phyloP scores from a whole-genome alignment of 352 stramenopile genomes.

The Elongisporangium anandrum region DNA sequence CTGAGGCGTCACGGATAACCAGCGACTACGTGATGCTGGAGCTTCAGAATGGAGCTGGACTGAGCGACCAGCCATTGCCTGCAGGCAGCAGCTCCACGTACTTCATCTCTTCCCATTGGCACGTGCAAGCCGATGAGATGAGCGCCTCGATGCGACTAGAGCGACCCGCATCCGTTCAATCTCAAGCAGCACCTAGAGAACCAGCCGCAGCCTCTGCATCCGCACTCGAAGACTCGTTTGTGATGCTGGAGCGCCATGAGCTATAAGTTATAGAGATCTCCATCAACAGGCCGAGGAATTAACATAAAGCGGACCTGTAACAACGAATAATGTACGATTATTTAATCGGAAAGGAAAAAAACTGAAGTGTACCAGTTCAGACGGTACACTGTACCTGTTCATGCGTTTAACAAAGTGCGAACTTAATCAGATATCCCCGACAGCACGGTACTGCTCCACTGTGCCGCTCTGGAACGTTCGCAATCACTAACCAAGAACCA shows the following conservation, averaged over 20 bases:
- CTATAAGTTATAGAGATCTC: conserved; percentile 9
- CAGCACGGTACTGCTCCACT: neutral
- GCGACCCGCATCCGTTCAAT: conserved; percentile 12
- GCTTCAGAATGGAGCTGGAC: conserved; percentile 56
- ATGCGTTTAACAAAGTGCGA: neutral
- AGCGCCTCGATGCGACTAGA: conserved; percentile 56
- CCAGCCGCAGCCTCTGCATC: conserved; percentile 6
- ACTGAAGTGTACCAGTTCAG: neutral
- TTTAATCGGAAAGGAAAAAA: neutral
- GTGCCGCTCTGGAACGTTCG: neutral
- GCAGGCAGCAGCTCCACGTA: conserved; percentile 50
- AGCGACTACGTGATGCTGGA: conserved; percentile 84
- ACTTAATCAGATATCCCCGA: neutral
- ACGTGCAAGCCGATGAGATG: conserved; percentile 75
- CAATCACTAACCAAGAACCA: conserved; percentile 6
- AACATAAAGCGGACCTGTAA: neutral
- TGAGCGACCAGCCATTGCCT: conserved; percentile 24
- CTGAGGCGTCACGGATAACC: conserved; percentile 23
- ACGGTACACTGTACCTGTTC: neutral
- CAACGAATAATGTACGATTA: neutral
- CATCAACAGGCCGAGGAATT: neutral
- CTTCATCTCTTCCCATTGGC: conserved; percentile 81
- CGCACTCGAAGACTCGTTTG: conserved; percentile 65
- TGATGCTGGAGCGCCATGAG: conserved; percentile 57
- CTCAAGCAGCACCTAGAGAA: conserved; percentile 9